phyloP scores from a whole-genome alignment of 805 yeast species.

The Tetrapisispora phaffii region DNA sequence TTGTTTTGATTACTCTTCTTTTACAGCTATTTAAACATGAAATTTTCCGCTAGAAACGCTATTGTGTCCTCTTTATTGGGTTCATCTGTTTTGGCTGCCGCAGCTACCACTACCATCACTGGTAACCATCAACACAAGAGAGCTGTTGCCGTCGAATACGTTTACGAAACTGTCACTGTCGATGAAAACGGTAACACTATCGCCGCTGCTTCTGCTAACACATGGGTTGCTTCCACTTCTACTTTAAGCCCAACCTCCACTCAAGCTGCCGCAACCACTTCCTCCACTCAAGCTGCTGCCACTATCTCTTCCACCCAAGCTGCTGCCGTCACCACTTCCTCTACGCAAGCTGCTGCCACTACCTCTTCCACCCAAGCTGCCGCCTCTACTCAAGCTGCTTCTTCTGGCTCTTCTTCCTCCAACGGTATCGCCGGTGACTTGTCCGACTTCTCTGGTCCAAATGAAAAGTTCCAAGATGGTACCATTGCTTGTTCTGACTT shows the following conservation, averaged over 20 bases:
- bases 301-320: constrained; percentile 5
- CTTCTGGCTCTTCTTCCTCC: constrained; percentile 28
- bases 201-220: constrained; percentile 16
- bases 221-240: constrained; percentile 11
- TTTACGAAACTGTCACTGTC: constrained; percentile 46
- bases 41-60: constrained; percentile 24
- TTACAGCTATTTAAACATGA: constrained; percentile 19
- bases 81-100: constrained; percentile 22
- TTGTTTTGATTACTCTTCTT: not conserved
- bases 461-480: constrained; percentile 58
- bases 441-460: constrained; percentile 45
- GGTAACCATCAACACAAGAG: constrained; percentile 42
- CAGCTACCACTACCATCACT: constrained; percentile 13
- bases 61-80: constrained; percentile 25
- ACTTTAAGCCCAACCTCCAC: constrained; percentile 15
- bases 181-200: constrained; percentile 40
- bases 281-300: constrained; percentile 1
- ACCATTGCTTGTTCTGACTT: constrained; percentile 54
- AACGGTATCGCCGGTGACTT: constrained; percentile 49
- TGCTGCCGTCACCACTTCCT: not conserved
- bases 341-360: constrained; percentile 4
- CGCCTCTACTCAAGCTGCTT: constrained; percentile 12
- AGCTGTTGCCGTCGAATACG: constrained; percentile 43
- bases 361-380: constrained; percentile 11
- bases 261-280: constrained; percentile 4